Evolutionary conservation across 768 basidiomycete genomes (phyloP), one percentile per base, ranked within the genome.

Genomic region (Leccinum rimulosum): DNA sequence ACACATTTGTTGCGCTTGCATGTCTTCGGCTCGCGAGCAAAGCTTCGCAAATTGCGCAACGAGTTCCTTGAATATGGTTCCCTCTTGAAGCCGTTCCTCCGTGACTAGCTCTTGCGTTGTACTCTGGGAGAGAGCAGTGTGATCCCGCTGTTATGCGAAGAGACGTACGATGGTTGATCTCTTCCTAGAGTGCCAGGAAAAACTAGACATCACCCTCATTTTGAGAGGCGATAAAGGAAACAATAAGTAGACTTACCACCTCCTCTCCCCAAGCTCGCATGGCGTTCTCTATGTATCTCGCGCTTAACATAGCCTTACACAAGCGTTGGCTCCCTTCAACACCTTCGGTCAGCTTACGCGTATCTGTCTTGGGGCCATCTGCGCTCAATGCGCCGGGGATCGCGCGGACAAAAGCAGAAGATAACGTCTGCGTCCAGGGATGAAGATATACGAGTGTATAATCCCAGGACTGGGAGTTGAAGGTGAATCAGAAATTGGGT

Each of bases 391-490:
- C 93, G 17, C 97, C 97, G 1, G 97, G 97, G 2, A 98, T 94
- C 4, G 89, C 89, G 14, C 93, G 88, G 45, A 95, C 84, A 63
- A 99, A 85, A 0, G 88, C 83, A 31, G 91, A 93, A 1, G 94
- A 93, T 6, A 97, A 78, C 1, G 88, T 89, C 73, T 98, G 95
- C 96, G 66, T 98, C 94, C 27, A 98, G 76, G 9, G 95, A 93
- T 9, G 88, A 84, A 1, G 84, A 80, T 70, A 99, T 87, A 19
- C 95, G 87, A 9, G 77, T 73, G 71, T 97, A 99, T 6, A 81
- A 76, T 58, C 89, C 83, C 12, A 99, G 75, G 12, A 97, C 69
- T 1, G 95, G 94, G 1, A 98, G 76, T 73, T 99, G 97, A 15
- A 96, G 84, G 9, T 82, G 79, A 45, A 88, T 79, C 57, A 99